Evolutionary conservation across 140 eudicot species (phyloP).

Genomic region (Oenanthe javanica): DNA sequence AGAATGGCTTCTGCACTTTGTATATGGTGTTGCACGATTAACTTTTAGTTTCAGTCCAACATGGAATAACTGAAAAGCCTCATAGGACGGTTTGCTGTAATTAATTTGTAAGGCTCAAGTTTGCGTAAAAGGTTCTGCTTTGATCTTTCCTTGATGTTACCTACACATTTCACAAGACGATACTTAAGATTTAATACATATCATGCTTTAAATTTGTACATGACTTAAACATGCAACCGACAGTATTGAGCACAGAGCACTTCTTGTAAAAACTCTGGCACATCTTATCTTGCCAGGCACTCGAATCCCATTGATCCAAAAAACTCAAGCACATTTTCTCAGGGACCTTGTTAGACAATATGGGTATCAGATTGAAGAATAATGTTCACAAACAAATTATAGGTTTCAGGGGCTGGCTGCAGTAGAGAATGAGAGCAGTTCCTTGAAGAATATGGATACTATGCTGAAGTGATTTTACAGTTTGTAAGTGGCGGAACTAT

Average conservation of each 20-base stretch:
- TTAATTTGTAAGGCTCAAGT: constrained; percentile 52
- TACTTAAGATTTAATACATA: too few species aligned
- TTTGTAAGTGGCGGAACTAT: constrained; percentile 70
- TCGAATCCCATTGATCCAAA: constrained; percentile 67
- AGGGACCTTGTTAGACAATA: constrained; percentile 70
- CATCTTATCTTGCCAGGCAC: constrained; percentile 73
- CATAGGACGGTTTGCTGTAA: constrained; percentile 54
- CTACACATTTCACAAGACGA: constrained; percentile 18
- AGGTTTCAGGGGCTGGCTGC: constrained; percentile 83
- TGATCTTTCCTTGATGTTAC: constrained; percentile 75
- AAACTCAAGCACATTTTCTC: constrained; percentile 64
- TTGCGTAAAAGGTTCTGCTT: constrained; percentile 14
- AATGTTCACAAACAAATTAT: constrained; percentile 66
- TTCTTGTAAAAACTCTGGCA: constrained; percentile 74
- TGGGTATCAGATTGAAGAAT: constrained; percentile 59
- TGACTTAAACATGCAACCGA: not conserved
- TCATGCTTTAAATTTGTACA: too few species aligned
- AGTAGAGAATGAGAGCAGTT: constrained; percentile 64
- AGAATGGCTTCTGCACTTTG: constrained; percentile 58
- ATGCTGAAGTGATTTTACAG: constrained; percentile 50
- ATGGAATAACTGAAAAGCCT: constrained; percentile 57
- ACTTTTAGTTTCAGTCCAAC: constrained; percentile 37
- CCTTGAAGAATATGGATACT: constrained; percentile 51
- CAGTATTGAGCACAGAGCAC: not conserved
- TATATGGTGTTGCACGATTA: constrained; percentile 36